phyloP scores from a whole-genome alignment of 2,329 filamentous ascomycete genomes.

The Lasiodiplodia theobromae region DNA sequence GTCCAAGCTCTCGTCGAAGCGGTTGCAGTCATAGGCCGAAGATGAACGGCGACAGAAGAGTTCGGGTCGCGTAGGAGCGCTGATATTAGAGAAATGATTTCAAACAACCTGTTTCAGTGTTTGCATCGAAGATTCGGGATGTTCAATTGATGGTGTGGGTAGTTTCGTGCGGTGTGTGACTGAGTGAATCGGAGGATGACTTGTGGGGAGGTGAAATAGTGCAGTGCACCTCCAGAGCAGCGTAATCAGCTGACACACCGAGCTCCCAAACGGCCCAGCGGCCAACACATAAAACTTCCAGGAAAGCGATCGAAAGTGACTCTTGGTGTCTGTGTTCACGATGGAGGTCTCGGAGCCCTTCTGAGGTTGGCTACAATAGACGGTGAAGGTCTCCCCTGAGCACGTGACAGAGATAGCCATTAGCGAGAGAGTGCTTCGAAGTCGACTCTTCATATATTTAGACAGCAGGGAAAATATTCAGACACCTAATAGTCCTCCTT shows the following conservation, averaged over 20 bases:
- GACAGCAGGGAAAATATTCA: neutral
- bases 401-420: neutral
- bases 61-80: neutral
- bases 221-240: neutral
- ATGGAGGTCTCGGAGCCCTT: neutral
- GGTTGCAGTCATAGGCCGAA: neutral
- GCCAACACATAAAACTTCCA: neutral
- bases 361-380: neutral
- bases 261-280: neutral
- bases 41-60: neutral
- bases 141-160: neutral
- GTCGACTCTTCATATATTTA: neutral
- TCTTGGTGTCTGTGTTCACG: neutral
- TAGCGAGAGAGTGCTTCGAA: neutral
- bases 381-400: neutral
- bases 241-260: constrained; percentile 6
- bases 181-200: neutral
- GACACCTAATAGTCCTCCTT: neutral
- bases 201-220: neutral
- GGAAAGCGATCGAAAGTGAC: neutral
- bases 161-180: neutral
- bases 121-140: neutral
- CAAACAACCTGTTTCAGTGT: neutral
- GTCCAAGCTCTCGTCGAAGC: neutral
- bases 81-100: neutral